These are phyloP conservation scores for Scedosporium boydii DNA, from an alignment of 2,329 filamentous ascomycete genomes.

Conservation along the genomic window DNA sequence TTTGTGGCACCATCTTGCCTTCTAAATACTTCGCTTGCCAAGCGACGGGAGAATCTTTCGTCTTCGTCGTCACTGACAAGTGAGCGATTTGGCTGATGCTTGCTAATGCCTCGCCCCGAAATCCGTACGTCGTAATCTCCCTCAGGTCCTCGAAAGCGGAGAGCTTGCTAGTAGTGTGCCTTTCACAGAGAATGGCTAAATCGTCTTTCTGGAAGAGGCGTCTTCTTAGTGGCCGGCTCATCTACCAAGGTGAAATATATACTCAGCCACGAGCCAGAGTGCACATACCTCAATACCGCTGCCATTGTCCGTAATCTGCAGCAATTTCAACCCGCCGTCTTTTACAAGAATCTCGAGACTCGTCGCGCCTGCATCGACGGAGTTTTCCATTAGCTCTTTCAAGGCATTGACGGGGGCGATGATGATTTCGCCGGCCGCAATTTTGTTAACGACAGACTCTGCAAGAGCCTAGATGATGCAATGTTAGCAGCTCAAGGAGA, in stretches of 20 bases:
- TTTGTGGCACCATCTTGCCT: conserved; percentile 70
- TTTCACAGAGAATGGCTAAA: conserved; percentile 81
- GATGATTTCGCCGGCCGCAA: conserved; percentile 96
- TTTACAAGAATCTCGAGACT: conserved; percentile 85
- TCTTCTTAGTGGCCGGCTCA: neutral
- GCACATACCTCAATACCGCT: conserved; percentile 77
- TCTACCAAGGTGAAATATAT: too few relatives aligned
- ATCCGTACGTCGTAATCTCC: conserved; percentile 92
- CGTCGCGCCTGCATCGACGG: conserved; percentile 93
- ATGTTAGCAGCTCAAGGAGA: neutral
- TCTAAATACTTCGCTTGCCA: conserved; percentile 85
- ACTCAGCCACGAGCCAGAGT: neutral
- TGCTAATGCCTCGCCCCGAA: conserved; percentile 88
- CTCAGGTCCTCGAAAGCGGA: conserved; percentile 86
- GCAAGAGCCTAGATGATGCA: conserved; percentile 60
- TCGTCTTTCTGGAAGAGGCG: conserved; percentile 63
- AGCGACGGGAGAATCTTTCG: conserved; percentile 75
- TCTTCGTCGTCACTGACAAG: conserved; percentile 89
- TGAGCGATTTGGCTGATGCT: conserved; percentile 99
- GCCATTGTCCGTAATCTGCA: conserved; percentile 97
- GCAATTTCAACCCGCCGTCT: conserved; percentile 85
- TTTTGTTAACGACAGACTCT: conserved; percentile 94
- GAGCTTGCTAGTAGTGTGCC: conserved; percentile 94
- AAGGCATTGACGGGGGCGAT: conserved; percentile 92
- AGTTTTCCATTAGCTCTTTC: conserved; percentile 94